phyloP scores from a whole-genome alignment of 352 stramenopile genomes.

The Thraustochytrium striatum region DNA sequence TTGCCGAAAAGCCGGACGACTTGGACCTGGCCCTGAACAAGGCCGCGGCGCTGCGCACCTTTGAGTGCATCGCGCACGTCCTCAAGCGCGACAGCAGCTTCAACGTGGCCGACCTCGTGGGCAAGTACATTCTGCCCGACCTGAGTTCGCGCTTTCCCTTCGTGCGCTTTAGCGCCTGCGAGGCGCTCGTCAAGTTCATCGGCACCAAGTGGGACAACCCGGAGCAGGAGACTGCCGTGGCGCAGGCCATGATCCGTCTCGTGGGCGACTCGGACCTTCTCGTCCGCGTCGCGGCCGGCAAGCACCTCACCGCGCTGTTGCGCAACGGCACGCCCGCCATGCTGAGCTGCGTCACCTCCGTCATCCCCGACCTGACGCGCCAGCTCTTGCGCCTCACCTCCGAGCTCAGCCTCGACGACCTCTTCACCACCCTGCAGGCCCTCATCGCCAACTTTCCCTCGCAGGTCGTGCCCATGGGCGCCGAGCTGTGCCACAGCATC shows the following conservation, averaged over 20 bases:
- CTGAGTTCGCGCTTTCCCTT: constrained; percentile 20
- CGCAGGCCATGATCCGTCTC: background rate
- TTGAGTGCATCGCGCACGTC: constrained; percentile 4
- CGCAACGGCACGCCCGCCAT: constrained; percentile 7
- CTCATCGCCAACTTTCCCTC: constrained; percentile 31
- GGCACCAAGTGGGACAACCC: constrained; percentile 5
- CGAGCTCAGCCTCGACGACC: constrained; percentile 3
- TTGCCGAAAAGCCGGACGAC: background rate
- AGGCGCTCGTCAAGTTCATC: background rate
- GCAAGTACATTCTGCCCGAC: constrained; percentile 17
- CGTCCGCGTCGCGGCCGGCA: constrained; percentile 1
- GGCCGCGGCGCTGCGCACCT: constrained; percentile 1
- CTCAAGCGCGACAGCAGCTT: constrained; percentile 20
- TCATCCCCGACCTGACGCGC: background rate
- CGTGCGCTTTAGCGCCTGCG: constrained; percentile 5
- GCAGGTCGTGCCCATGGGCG: constrained; percentile 12
- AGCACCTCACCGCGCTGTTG: background rate
- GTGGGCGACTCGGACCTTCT: background rate
- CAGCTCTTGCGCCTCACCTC: background rate
- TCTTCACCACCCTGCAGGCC: background rate
- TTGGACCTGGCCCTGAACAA: constrained; percentile 22
- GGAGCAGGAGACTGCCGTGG: background rate
- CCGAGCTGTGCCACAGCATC: constrained; percentile 20
- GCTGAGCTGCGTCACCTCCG: background rate
- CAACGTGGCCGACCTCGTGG: background rate